Evolutionary conservation across 169 alveolate species (phyloP).

Genomic region (Plasmodium cynomolgi): DNA sequence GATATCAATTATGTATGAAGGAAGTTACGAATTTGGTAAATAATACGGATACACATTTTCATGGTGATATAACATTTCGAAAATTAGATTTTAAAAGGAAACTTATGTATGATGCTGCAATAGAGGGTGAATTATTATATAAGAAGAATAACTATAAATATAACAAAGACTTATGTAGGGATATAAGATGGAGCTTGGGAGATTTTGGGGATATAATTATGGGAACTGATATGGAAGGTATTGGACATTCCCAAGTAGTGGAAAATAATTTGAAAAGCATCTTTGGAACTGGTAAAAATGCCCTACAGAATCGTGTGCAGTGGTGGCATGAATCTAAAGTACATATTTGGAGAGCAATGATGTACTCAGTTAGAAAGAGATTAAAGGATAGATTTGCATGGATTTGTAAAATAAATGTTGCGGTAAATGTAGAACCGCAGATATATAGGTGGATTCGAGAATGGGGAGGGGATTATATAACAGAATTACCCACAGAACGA

Average conservation of each 20-base stretch:
- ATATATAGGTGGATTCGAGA: slow-evolving; percentile 1
- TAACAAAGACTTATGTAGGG: background rate
- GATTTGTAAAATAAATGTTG: background rate
- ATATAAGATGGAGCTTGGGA: background rate
- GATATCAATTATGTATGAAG: background rate
- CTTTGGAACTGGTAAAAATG: background rate
- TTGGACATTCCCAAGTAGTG: background rate
- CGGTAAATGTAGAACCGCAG: background rate
- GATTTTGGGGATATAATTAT: background rate
- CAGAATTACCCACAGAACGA: background rate
- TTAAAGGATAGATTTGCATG: background rate
- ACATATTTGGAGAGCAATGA: background rate
- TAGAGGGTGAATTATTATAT: background rate
- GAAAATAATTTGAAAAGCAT: background rate
- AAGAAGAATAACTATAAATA: background rate
- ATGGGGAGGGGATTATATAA: background rate
- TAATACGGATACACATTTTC: background rate
- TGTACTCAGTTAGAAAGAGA: background rate
- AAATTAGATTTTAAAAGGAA: background rate
- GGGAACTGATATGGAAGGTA: background rate
- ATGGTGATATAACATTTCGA: background rate
- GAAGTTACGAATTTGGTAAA: background rate
- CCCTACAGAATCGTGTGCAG: background rate
- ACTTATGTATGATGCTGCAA: background rate
- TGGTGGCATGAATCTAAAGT: background rate